These are phyloP conservation scores for Penicillium egyptiacum DNA, from an alignment of 495 filamentous ascomycete species.

Conservation along the genomic window DNA sequence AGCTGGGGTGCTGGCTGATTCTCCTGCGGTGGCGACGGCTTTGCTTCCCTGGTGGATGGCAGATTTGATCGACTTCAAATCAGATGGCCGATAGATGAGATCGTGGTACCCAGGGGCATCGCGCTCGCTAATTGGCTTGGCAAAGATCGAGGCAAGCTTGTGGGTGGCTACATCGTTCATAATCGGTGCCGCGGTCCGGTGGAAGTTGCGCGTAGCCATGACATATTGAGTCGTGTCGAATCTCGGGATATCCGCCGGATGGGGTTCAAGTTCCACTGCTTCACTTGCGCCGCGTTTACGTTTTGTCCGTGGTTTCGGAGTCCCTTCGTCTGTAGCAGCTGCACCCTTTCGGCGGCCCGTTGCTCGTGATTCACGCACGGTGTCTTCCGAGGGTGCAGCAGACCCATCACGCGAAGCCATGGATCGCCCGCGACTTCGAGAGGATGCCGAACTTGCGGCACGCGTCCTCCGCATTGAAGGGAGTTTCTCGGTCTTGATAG, in stretches of 20 bases:
- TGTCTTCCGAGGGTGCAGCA: conserved; percentile 48
- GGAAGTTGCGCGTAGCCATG: conserved; percentile 72
- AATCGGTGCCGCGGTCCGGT: conserved; percentile 71
- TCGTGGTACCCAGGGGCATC: conserved; percentile 87
- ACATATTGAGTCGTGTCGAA: conserved; percentile 56
- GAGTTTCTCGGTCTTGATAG: conserved; percentile 40
- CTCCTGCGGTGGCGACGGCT: conserved; percentile 64
- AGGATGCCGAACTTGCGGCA: conserved; percentile 55
- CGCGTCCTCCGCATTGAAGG: conserved; percentile 36
- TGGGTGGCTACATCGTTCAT: conserved; percentile 84
- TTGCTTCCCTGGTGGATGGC: conserved; percentile 76
- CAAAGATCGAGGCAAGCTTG: conserved; percentile 86
- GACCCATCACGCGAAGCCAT: conserved; percentile 55
- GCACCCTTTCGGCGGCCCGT: conserved; percentile 51
- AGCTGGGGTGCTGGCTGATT: conserved; percentile 47
- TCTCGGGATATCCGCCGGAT: conserved; percentile 33
- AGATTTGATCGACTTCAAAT: conserved; percentile 81
- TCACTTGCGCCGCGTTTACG: conserved; percentile 46
- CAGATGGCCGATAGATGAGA: conserved; percentile 82
- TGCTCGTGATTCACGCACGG: conserved; percentile 38
- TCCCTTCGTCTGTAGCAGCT: conserved; percentile 32
- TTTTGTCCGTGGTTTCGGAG: conserved; percentile 33
- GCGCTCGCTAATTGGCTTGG: conserved; percentile 75
- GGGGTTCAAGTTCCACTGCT: conserved; percentile 32
- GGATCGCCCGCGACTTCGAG: conserved; percentile 59